Evolutionary conservation across 179 eudicot species (phyloP).

Genomic region (Gypsophila paniculata): DNA sequence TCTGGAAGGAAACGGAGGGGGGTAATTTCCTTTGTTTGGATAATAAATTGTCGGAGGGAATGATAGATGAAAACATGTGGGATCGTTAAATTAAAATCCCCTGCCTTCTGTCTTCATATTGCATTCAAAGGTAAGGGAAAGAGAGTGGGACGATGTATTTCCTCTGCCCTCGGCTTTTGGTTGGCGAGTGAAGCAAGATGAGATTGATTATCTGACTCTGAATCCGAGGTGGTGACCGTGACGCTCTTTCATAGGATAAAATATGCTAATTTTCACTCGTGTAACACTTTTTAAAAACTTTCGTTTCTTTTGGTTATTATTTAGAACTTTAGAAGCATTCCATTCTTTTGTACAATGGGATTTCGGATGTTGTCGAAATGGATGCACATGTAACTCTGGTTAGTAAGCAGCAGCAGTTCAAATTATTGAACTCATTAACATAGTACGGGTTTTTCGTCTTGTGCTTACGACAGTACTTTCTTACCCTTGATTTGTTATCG

Average conservation of each 20-base stretch:
- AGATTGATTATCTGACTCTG: conserved; percentile 9
- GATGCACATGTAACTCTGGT: conserved; percentile 14
- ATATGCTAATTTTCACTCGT: conserved; percentile 19
- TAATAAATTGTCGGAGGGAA: background rate
- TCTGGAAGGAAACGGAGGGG: background rate
- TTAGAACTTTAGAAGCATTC: conserved; percentile 21
- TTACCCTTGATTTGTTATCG: no score
- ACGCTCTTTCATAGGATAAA: conserved; percentile 21
- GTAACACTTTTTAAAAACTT: conserved; percentile 25
- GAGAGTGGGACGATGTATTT: conserved; percentile 17
- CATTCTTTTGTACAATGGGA: conserved; percentile 14
- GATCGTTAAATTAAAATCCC: background rate
- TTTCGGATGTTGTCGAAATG: conserved; percentile 10
- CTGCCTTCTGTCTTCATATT: background rate
- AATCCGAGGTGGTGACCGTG: background rate
- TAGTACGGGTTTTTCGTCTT: background rate
- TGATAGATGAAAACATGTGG: background rate
- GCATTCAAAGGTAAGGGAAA: background rate
- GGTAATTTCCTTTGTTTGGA: background rate
- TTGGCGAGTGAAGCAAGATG: conserved; percentile 16
- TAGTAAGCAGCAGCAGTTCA: conserved; percentile 13
- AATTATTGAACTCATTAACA: background rate
- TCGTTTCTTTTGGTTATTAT: conserved; percentile 22
- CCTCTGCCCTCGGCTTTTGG: conserved; percentile 17
- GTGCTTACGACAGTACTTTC: no score